Conservation (phyloP, 169 alveolate genomes). For the Cryptosporidium sp. region DNA sequence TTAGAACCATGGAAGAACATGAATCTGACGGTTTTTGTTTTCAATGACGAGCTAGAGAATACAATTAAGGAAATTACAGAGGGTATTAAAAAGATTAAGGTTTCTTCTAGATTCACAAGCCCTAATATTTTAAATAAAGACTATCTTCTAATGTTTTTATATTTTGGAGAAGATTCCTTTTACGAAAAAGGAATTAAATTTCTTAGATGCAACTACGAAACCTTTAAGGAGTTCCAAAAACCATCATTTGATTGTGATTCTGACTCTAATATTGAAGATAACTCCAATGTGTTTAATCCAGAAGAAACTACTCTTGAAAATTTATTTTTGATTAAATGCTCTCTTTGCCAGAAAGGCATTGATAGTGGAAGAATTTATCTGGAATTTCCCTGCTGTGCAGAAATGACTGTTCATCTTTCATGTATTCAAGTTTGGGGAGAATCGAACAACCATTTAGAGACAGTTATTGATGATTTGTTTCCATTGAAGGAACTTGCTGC, state of each 20-base stretch:
- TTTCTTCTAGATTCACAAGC: neutral
- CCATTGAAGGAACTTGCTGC: constrained; percentile 1
- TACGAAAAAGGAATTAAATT: constrained; percentile 25
- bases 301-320: neutral
- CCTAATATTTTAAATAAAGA: constrained; percentile 6
- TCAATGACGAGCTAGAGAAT: constrained; percentile 10
- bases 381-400: constrained; percentile 58
- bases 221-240: constrained; percentile 23
- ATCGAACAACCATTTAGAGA: neutral
- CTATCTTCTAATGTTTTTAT: constrained; percentile 22
- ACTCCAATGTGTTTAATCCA: constrained; percentile 7
- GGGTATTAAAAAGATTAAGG: neutral
- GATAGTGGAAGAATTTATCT: constrained; percentile 14
- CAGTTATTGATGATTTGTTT: neutral
- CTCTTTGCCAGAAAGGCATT: constrained; percentile 23
- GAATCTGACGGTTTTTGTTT: constrained; percentile 40
- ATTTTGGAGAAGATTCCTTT: constrained; percentile 10
- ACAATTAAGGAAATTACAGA: constrained; percentile 10
- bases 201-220: constrained; percentile 22
- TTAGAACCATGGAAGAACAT: constrained; percentile 59
- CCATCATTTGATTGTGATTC: constrained; percentile 9
- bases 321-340: neutral
- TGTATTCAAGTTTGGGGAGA: constrained; percentile 66
- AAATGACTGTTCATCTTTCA: constrained; percentile 17
- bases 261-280: constrained; percentile 29